phyloP scores from a whole-genome alignment of 345 rosid species.

The Barbarea vulgaris region DNA sequence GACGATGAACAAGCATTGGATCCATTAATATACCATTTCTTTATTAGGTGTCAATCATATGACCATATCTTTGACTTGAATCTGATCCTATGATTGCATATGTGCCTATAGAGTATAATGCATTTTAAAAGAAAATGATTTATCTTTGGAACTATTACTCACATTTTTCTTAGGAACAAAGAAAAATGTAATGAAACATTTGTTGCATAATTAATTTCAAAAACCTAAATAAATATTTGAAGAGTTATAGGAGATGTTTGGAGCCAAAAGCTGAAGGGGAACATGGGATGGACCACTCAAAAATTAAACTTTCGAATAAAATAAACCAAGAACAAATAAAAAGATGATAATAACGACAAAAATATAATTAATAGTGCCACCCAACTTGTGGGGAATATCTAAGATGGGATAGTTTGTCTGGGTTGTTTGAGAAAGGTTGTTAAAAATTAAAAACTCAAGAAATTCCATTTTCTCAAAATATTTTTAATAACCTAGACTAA shows the following conservation, averaged over 20 bases:
- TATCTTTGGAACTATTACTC: conserved; percentile 29
- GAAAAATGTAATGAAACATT: conserved; percentile 19
- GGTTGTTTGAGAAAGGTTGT: conserved; percentile 44
- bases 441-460: neutral
- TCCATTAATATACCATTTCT: conserved; percentile 37
- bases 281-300: conserved; percentile 69
- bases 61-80: conserved; percentile 53
- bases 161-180: neutral
- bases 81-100: conserved; percentile 41
- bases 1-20: conserved; percentile 42
- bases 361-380: conserved; percentile 49
- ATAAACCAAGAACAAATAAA: conserved; percentile 47
- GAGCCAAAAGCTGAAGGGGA: conserved; percentile 45
- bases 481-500: neutral
- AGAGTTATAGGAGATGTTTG: conserved; percentile 48
- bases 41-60: conserved; percentile 47
- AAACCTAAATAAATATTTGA: conserved; percentile 23
- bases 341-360: conserved; percentile 39
- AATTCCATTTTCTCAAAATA: neutral
- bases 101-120: conserved; percentile 27
- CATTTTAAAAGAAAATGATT: conserved; percentile 27
- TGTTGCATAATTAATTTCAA: neutral
- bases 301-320: conserved; percentile 24
- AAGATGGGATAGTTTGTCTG: conserved; percentile 59
- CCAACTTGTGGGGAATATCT: conserved; percentile 78